These are phyloP conservation scores for Oryza brachyantha DNA, from an alignment of 176 grass and related monocot genomes.

Conservation along the genomic window DNA sequence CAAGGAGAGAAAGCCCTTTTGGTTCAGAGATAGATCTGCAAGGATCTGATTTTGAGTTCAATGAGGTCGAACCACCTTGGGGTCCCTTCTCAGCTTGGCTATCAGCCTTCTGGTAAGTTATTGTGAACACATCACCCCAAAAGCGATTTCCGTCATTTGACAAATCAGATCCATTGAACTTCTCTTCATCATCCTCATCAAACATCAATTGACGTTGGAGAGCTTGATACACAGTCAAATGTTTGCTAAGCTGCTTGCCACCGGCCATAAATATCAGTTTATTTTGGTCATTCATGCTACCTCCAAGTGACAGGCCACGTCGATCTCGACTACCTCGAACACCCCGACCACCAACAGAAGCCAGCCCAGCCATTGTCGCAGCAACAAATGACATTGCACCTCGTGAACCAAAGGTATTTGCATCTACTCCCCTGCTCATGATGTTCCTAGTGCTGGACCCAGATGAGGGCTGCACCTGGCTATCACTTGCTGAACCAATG, in stretches of 20 bases:
- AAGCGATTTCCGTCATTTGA: slow-evolving; percentile 70
- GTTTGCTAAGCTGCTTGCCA: slow-evolving; percentile 81
- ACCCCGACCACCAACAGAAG: slow-evolving; percentile 67
- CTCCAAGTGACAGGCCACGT: slow-evolving; percentile 52
- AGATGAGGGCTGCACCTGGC: slow-evolving; percentile 53
- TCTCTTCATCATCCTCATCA: slow-evolving; percentile 89
- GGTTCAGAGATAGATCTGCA: slow-evolving; percentile 45
- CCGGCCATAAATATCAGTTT: slow-evolving; percentile 78
- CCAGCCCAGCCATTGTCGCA: slow-evolving; percentile 88
- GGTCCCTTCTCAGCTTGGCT: slow-evolving; percentile 49
- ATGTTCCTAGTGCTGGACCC: slow-evolving; percentile 58
- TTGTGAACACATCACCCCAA: slow-evolving; percentile 88
- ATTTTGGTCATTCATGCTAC: slow-evolving; percentile 52
- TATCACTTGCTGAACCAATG: slow-evolving; percentile 50
- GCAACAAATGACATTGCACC: slow-evolving; percentile 96
- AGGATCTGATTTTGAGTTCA: slow-evolving; percentile 57
- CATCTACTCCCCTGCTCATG: slow-evolving; percentile 40
- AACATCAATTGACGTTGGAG: slow-evolving; percentile 76
- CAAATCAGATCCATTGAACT: slow-evolving; percentile 72
- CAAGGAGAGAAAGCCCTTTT: slow-evolving; percentile 56
- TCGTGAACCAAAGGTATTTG: slow-evolving; percentile 63
- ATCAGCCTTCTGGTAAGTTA: slow-evolving; percentile 91
- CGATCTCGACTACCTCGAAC: slow-evolving; percentile 71
- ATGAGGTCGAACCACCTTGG: slow-evolving; percentile 51
- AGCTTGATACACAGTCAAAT: slow-evolving; percentile 90